Percentiles rank a stretch among this genome's conserved stretches.
phyloP scores from a whole-genome alignment of 2,329 filamentous ascomycete genomes.

The Fusarium solani-melongenae region DNA sequence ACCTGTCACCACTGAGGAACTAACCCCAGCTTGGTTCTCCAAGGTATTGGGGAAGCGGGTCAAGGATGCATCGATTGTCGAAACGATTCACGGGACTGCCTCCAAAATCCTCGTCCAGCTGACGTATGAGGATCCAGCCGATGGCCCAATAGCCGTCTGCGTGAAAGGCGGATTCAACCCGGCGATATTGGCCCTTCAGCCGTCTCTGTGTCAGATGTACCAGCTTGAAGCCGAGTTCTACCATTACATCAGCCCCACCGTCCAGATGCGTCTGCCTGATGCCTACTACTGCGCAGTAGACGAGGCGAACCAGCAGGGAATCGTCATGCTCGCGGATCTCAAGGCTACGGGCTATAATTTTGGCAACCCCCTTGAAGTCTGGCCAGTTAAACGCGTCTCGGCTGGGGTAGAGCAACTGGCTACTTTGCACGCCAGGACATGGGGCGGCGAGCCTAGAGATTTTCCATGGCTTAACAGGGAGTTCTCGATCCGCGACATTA shows the following conservation, averaged over 20 bases:
- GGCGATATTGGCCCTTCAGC: neutral
- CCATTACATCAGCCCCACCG: neutral
- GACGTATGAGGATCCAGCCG: neutral
- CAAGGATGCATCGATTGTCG: neutral
- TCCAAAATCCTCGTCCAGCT: slow-evolving; percentile 6
- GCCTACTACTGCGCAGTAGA: neutral
- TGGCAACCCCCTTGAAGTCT: neutral
- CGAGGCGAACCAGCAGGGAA: neutral
- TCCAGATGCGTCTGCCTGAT: neutral
- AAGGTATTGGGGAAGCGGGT: neutral
- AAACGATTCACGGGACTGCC: slow-evolving; percentile 16
- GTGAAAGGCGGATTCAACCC: slow-evolving; percentile 18
- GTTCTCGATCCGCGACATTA: slow-evolving; percentile 1
- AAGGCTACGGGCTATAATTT: slow-evolving; percentile 4
- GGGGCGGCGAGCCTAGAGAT: neutral
- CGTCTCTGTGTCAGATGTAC: neutral
- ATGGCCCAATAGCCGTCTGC: neutral
- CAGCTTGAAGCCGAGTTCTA: slow-evolving; percentile 9
- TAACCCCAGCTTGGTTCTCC: slow-evolving; percentile 13
- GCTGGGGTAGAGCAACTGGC: slow-evolving; percentile 16
- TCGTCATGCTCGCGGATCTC: slow-evolving; percentile 21
- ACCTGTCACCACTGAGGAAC: neutral
- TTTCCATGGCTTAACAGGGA: slow-evolving; percentile 7
- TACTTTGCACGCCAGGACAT: slow-evolving; percentile 16
- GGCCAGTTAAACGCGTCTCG: slow-evolving; percentile 1